Evolutionary conservation across 176 grass and related monocot genomes (phyloP).

Genomic region (sorghum (Sorghum bicolor)): DNA sequence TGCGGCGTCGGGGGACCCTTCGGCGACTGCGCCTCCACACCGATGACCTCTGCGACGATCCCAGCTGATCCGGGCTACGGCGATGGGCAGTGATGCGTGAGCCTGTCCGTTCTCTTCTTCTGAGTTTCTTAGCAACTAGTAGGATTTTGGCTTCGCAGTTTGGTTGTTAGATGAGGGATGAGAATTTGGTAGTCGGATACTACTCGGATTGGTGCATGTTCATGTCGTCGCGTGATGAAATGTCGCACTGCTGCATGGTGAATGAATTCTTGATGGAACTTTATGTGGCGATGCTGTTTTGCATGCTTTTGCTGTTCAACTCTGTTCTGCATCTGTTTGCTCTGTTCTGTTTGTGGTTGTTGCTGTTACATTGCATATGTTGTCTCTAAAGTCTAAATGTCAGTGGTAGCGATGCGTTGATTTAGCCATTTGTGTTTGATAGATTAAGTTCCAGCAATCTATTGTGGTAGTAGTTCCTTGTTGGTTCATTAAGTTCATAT

Average conservation of each 20-base stretch:
- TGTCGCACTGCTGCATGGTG: not conserved
- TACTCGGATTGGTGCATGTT: not conserved
- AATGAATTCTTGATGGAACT: not conserved
- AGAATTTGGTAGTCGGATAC: not conserved
- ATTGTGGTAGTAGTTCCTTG: not conserved
- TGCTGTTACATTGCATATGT: not conserved
- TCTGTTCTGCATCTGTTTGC: not conserved
- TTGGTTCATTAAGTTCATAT: not conserved
- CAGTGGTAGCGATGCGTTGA: not conserved
- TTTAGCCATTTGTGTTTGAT: not conserved
- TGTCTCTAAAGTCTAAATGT: not conserved
- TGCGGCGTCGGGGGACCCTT: conserved; percentile 20
- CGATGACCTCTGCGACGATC: conserved; percentile 19
- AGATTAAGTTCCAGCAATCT: not conserved
- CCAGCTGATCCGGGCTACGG: conserved; percentile 18
- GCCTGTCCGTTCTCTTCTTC: not conserved
- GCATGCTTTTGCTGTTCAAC: not conserved
- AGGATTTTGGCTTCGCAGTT: conserved; percentile 1
- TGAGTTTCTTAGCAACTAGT: conserved; percentile 1
- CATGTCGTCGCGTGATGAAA: not conserved
- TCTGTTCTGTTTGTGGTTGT: not conserved
- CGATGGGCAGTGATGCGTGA: conserved; percentile 30
- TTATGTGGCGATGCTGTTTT: not conserved
- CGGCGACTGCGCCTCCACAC: conserved; percentile 19
- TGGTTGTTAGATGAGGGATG: not conserved